Percentiles rank a stretch among this genome's conserved stretches.
phyloP scores from a whole-genome alignment of 2,329 filamentous ascomycete genomes.

The Aspergillus sojae region DNA sequence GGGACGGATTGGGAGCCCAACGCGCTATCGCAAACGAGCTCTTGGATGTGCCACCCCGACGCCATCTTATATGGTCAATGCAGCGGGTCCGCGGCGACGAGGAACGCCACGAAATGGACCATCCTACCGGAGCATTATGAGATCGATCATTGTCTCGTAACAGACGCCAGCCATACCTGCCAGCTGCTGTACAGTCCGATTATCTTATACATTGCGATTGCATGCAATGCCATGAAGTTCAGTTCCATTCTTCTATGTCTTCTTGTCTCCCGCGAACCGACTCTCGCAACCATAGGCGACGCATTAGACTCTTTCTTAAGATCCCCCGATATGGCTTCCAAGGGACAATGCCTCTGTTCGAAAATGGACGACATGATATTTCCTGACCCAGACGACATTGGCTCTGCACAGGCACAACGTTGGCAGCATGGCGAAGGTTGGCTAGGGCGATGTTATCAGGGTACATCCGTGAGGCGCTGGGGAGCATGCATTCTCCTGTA shows the following conservation, averaged over 20 bases:
- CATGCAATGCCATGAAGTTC: conserved; percentile 9
- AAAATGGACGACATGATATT: background rate
- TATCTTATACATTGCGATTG: conserved; percentile 5
- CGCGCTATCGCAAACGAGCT: background rate
- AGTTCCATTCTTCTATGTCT: conserved; percentile 7
- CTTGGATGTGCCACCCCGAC: background rate
- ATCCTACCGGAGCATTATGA: background rate
- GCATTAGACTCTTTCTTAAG: conserved; percentile 41
- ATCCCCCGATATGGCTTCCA: conserved; percentile 31
- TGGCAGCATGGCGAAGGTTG: conserved; percentile 5
- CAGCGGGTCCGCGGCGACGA: background rate
- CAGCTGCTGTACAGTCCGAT: conserved; percentile 5
- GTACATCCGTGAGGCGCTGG: conserved; percentile 11
- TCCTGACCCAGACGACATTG: background rate
- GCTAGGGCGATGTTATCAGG: conserved; percentile 6
- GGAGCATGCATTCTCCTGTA: conserved; percentile 10
- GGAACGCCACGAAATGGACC: background rate
- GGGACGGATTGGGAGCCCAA: background rate
- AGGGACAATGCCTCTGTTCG: conserved; percentile 8
- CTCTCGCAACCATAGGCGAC: conserved; percentile 35
- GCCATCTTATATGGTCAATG: background rate
- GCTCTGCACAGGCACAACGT: background rate
- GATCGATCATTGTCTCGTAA: background rate
- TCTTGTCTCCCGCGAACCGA: background rate
- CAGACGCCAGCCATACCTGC: background rate